A percentile compares a stretch with the other conserved stretches of the same genome.
phyloP scores from a whole-genome alignment of 1,139 yeast species.

The Yamadazyma friedrichii region DNA sequence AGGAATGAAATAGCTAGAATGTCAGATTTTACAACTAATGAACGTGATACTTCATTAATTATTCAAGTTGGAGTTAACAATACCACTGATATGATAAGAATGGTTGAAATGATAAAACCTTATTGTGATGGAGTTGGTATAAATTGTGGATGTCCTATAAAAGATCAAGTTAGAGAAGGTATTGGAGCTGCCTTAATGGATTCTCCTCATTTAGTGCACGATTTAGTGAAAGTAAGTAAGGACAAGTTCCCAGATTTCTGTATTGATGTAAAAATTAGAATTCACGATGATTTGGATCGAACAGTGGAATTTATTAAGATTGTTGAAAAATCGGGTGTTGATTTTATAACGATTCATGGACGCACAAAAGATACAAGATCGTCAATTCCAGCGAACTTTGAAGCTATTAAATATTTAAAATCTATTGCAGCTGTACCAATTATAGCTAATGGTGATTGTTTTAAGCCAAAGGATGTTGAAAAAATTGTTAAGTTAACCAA shows the following conservation, averaged over 20 bases:
- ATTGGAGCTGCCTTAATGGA: constrained; percentile 95
- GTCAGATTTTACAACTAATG: constrained; percentile 82
- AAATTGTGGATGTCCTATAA: constrained; percentile 97
- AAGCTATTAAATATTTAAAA: constrained; percentile 71
- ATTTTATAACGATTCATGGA: constrained; percentile 92
- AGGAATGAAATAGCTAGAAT: constrained; percentile 77
- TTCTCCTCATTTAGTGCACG: constrained; percentile 75
- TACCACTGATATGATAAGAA: constrained; percentile 76
- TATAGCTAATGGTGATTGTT: constrained; percentile 95
- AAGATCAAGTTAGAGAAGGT: constrained; percentile 92
- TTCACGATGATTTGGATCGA: constrained; percentile 70
- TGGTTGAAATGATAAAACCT: constrained; percentile 86
- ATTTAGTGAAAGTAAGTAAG: constrained; percentile 84
- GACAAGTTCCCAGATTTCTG: constrained; percentile 70
- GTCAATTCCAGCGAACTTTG: constrained; percentile 76
- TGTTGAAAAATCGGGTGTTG: constrained; percentile 87
- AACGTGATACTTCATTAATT: constrained; percentile 64
- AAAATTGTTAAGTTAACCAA: constrained; percentile 64
- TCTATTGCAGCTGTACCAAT: constrained; percentile 70
- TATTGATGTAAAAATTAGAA: constrained; percentile 87
- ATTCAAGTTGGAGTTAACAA: constrained; percentile 93
- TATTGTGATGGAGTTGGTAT: constrained; percentile 92
- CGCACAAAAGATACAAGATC: constrained; percentile 83
- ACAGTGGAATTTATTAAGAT: constrained; percentile 70
- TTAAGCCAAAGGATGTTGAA: constrained; percentile 59